Percentiles rank a stretch among this genome's conserved stretches.
These are phyloP conservation scores for Alternaria atra DNA, from an alignment of 2,329 filamentous ascomycete genomes.

Conservation along the genomic window DNA sequence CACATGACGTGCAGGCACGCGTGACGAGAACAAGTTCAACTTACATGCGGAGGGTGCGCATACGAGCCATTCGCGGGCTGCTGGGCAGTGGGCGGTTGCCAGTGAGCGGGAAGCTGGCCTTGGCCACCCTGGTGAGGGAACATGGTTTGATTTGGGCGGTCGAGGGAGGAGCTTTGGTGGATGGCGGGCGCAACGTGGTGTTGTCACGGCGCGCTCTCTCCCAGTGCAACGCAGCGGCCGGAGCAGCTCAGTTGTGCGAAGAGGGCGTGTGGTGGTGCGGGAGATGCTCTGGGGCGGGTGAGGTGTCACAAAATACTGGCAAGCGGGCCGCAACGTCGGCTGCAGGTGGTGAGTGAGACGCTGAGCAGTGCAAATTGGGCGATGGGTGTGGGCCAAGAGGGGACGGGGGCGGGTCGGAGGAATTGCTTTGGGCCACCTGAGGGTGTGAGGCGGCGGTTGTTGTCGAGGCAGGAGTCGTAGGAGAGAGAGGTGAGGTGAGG, in stretches of 20 bases:
- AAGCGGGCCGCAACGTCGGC: conserved; percentile 44
- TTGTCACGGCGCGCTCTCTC: conserved; percentile 39
- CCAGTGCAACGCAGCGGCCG: conserved; percentile 24
- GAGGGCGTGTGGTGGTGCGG: conserved; percentile 26
- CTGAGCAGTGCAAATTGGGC: conserved; percentile 25
- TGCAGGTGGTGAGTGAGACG: conserved; percentile 42
- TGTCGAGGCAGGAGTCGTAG: not conserved
- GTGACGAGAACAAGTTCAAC: conserved; percentile 18
- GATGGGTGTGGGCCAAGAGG: conserved; percentile 18
- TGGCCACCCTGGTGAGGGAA: conserved; percentile 49
- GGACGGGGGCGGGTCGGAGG: conserved; percentile 7
- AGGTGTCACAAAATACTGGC: conserved; percentile 42
- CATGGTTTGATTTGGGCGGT: conserved; percentile 30
- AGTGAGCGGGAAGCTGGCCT: conserved; percentile 51
- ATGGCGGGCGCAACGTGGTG: conserved; percentile 33
- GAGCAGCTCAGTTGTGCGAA: conserved; percentile 12
- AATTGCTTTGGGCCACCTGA: not conserved
- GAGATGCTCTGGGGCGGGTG: conserved; percentile 36
- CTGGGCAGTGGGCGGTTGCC: conserved; percentile 48
- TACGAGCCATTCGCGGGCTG: conserved; percentile 50
- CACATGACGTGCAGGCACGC: conserved; percentile 17
- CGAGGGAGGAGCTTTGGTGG: not conserved
- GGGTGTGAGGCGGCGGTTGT: conserved; percentile 4
- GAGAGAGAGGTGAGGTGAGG: conserved; percentile 7
- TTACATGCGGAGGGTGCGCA: conserved; percentile 49